Evolutionary conservation across 257 asterid species (phyloP), one percentile per base, ranked within the genome.

Genomic region (Orobanche coerulescens): DNA sequence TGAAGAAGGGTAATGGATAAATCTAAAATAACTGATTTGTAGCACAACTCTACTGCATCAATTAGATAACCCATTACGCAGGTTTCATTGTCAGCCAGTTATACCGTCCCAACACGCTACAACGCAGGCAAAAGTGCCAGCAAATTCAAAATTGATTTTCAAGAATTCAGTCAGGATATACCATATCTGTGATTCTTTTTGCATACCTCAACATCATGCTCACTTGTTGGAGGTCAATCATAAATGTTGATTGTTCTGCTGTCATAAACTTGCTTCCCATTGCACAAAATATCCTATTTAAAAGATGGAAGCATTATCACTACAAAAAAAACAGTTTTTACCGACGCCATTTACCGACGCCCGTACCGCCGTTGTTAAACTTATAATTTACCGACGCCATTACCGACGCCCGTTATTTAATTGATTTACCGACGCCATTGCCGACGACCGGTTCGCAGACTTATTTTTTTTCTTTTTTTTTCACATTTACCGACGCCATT

Each of bases 221-320:
- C 57, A 92, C 95, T 79, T 92, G 98, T 72, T 92, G 96, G 66
- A 92, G 94, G 78, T 92, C 98, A 79, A 86, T 92, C 98, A 92
- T 92, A 73, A 92, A 92, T 16, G 98, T 86, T 19, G 98, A 92
- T 64, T 92, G 96, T 72, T 88, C 98, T 64, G 94, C 95, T 19
- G 96, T 86, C 98, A 92, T 92, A 71, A 76, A 86, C 79, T 79
- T 92, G 83, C 95, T 86, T 43, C 95, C 98, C 76, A 73, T 86
- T 14, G 96, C 96, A 74, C 96, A 92, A 70, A 92, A 88, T 75
- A 92, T 92, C 90, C 98, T 92, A 75, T 58, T 50, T 70, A 62
- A 69, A 10, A 14, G 58, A 62, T 58, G 42, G 40, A 9, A 63
- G 63, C 47, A 67, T 26, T 42, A 71, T n/a, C n/a, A n/a, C n/a